A percentile compares a stretch with the other conserved stretches of the same genome.
These are phyloP conservation scores for Plasmodium yoelii DNA, from an alignment of 169 alveolate species.

Conservation along the genomic window DNA sequence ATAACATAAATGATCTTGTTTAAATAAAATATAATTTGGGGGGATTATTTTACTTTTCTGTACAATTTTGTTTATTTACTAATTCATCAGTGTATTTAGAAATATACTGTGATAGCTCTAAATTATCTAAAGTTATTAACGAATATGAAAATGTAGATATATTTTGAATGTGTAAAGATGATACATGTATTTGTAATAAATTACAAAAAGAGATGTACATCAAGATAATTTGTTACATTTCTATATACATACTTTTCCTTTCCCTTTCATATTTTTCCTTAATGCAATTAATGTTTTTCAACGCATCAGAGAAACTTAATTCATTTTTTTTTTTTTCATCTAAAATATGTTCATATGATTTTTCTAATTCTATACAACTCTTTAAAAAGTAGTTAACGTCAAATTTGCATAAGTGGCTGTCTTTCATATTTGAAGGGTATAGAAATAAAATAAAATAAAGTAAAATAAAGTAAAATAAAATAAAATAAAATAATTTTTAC, in stretches of 20 bases:
- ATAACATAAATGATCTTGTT: too few species aligned
- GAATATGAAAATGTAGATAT: neutral
- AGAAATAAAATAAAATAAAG: neutral
- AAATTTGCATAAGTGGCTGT: conserved; percentile 2
- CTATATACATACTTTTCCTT: conserved; percentile 51
- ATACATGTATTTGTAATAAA: neutral
- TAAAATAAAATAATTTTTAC: too few species aligned
- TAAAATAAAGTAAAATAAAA: too few species aligned
- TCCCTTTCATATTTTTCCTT: conserved; percentile 73
- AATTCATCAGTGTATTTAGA: conserved; percentile 61
- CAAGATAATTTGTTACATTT: conserved; percentile 3
- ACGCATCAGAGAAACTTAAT: conserved; percentile 26
- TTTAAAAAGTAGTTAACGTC: conserved; percentile 60
- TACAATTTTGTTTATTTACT: conserved; percentile 41
- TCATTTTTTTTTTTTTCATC: conserved; percentile 59
- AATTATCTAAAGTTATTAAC: conserved; percentile 12
- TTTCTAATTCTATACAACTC: conserved; percentile 53
- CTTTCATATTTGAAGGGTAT: conserved; percentile 7
- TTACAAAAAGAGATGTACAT: neutral
- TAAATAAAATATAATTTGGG: neutral
- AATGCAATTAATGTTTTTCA: conserved; percentile 26
- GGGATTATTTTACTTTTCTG: conserved; percentile 28
- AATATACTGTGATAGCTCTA: conserved; percentile 35
- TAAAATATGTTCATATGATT: conserved; percentile 60
- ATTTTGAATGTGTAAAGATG: neutral